Evolutionary conservation across 2,329 filamentous ascomycete genomes (phyloP).

Genomic region (Colletotrichum cereale): DNA sequence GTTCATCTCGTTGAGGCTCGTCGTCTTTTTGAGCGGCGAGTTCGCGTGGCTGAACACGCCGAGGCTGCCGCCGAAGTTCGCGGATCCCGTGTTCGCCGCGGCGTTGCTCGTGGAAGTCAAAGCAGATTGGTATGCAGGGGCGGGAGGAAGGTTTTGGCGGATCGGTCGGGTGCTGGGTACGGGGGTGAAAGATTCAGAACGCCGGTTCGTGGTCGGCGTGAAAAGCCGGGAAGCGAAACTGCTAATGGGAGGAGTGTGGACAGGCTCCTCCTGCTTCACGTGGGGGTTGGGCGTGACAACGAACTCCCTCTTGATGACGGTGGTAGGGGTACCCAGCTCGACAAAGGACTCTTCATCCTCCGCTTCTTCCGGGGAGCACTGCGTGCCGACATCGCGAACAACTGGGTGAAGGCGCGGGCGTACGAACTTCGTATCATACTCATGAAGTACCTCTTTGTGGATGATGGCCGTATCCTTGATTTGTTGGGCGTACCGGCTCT

Average conservation of each 20-base stretch:
- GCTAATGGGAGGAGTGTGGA: slow-evolving; percentile 29
- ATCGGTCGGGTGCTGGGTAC: slow-evolving; percentile 46
- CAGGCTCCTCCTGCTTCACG: slow-evolving; percentile 72
- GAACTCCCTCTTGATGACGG: slow-evolving; percentile 80
- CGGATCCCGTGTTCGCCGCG: slow-evolving; percentile 42
- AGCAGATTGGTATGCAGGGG: slow-evolving; percentile 43
- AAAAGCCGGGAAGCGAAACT: slow-evolving; percentile 38
- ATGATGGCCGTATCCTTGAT: slow-evolving; percentile 86
- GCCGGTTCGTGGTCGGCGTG: slow-evolving; percentile 42
- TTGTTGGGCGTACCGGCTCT: slow-evolving; percentile 83
- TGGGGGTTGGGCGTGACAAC: slow-evolving; percentile 85
- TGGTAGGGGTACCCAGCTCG: slow-evolving; percentile 65
- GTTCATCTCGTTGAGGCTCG: slow-evolving; percentile 71
- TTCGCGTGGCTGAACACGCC: slow-evolving; percentile 84
- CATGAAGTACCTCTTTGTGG: slow-evolving; percentile 91
- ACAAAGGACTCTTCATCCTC: slow-evolving; percentile 59
- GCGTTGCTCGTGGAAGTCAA: slow-evolving; percentile 45
- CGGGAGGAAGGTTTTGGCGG: slow-evolving; percentile 51
- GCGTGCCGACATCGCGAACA: slow-evolving; percentile 82
- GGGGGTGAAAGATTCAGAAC: slow-evolving; percentile 52
- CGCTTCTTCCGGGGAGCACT: slow-evolving; percentile 70
- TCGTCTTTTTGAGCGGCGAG: slow-evolving; percentile 85
- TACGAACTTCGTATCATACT: slow-evolving; percentile 97
- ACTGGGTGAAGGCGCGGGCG: slow-evolving; percentile 88
- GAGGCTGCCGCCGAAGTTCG: slow-evolving; percentile 76